Conservation (phyloP, 129 eudicot genomes). For the Tagetes erecta region DNA sequence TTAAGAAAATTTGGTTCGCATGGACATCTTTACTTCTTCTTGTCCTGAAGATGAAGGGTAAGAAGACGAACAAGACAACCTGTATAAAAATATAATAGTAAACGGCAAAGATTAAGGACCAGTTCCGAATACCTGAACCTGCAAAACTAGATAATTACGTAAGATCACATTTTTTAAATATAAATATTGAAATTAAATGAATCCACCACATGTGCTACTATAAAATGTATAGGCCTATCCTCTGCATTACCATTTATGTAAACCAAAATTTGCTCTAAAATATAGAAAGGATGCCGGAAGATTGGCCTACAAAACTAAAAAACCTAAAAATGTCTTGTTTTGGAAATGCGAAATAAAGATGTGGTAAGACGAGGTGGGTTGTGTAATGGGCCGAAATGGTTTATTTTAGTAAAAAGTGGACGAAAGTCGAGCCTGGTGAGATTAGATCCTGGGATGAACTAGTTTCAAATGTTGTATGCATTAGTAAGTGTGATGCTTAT, state of each 20-base stretch:
- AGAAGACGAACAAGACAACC: constrained; percentile 43
- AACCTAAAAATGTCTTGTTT: constrained; percentile 11
- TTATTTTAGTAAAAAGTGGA: background rate
- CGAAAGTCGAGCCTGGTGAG: background rate
- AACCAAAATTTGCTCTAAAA: constrained; percentile 11
- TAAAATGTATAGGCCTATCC: background rate
- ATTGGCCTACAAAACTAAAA: constrained; percentile 31
- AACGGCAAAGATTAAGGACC: constrained; percentile 51
- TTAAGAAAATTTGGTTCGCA: constrained; percentile 8
- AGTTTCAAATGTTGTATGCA: background rate
- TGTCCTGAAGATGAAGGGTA: constrained; percentile 29
- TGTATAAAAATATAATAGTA: constrained; percentile 69
- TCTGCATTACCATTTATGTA: constrained; percentile 4
- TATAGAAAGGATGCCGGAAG: constrained; percentile 7
- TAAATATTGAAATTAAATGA: background rate
- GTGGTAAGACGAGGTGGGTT: background rate
- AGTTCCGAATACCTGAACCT: constrained; percentile 73
- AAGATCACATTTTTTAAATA: constrained; percentile 42
- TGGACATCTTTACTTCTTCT: constrained; percentile 21
- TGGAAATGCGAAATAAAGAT: background rate
- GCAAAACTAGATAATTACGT: constrained; percentile 67
- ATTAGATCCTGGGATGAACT: background rate
- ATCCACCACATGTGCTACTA: background rate
- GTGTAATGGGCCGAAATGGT: background rate
- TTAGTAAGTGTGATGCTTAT: background rate